A percentile compares a stretch with the other conserved stretches of the same genome.
Evolutionary conservation across 192 early-diverging fungal genomes (phyloP).

Genomic region (Pilaira anomala): DNA sequence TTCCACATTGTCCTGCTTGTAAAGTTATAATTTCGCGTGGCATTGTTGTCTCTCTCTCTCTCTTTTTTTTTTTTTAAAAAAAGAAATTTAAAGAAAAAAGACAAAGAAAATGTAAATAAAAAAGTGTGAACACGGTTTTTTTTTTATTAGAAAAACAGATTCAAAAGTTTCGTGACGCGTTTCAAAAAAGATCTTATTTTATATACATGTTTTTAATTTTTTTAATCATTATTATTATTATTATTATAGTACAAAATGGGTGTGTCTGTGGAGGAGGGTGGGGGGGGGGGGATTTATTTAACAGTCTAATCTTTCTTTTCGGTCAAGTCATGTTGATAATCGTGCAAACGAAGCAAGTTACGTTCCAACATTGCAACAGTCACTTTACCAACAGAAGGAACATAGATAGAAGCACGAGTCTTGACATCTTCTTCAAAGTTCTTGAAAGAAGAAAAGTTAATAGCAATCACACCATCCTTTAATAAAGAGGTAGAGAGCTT

Average conservation of each 20-base stretch:
- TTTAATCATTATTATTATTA: constrained; percentile 5
- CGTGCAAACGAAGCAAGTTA: constrained; percentile 87
- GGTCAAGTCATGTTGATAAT: constrained; percentile 53
- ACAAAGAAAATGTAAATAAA: neutral
- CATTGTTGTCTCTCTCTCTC: too few species aligned
- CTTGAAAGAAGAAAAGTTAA: constrained; percentile 95
- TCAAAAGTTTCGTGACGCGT: neutral
- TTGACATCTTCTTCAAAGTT: constrained; percentile 95
- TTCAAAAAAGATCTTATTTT: neutral
- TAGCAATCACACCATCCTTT: constrained; percentile 95
- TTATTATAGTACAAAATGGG: constrained; percentile 14
- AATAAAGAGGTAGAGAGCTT: constrained; percentile 82
- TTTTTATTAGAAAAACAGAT: too few species aligned
- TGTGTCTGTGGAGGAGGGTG: neutral
- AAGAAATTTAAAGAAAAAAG: neutral
- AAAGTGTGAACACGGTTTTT: too few species aligned
- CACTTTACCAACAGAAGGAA: constrained; percentile 95
- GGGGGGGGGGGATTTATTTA: neutral
- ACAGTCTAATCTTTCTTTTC: constrained; percentile 18
- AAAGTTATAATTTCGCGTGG: constrained; percentile 92
- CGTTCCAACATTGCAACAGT: constrained; percentile 98
- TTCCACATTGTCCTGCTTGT: constrained; percentile 96
- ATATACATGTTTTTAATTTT: neutral
- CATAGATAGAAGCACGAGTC: constrained; percentile 92
- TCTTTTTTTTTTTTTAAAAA: neutral